These are phyloP conservation scores for Aspergillus pseudoviridinutans DNA, from an alignment of 2,329 filamentous ascomycete species.

Conservation along the genomic window DNA sequence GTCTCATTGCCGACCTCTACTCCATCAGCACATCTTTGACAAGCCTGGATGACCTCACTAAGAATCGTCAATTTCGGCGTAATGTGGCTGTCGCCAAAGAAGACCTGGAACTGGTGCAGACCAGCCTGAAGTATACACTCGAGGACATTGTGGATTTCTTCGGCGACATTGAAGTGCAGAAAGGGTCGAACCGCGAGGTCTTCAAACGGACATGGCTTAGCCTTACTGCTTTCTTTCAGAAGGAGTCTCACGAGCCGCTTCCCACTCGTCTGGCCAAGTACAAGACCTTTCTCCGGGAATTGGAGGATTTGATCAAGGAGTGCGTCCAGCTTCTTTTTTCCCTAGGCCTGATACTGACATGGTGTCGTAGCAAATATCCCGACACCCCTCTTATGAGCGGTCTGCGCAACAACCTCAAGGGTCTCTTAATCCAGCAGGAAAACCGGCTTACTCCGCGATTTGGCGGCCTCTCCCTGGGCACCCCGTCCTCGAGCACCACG, in stretches of 20 bases:
- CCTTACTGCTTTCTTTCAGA: constrained; percentile 44
- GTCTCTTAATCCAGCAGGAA: constrained; percentile 28
- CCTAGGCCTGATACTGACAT: constrained; percentile 3
- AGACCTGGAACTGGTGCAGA: constrained; percentile 48
- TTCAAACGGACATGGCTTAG: constrained; percentile 52
- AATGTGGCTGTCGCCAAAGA: constrained; percentile 39
- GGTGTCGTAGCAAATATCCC: constrained; percentile 20
- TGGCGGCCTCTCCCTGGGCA: constrained; percentile 22
- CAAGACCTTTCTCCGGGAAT: constrained; percentile 45
- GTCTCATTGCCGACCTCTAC: constrained; percentile 52
- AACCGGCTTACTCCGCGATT: constrained; percentile 24
- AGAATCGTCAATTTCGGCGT: constrained; percentile 36
- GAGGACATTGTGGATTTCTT: constrained; percentile 48
- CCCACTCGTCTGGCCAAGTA: constrained; percentile 49
- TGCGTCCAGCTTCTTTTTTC: constrained; percentile 26
- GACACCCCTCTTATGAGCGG: constrained; percentile 23
- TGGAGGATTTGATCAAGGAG: constrained; percentile 45
- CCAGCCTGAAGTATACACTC: constrained; percentile 50
- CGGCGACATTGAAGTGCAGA: constrained; percentile 33
- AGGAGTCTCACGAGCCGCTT: constrained; percentile 46
- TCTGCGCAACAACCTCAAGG: constrained; percentile 23
- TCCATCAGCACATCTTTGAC: constrained; percentile 50
- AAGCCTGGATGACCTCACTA: constrained; percentile 44
- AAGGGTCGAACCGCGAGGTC: constrained; percentile 25
- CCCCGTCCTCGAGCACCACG: constrained; percentile 22